These are phyloP conservation scores for Acacia concinna DNA, from an alignment of 331 rosid genomes.

Conservation along the genomic window DNA sequence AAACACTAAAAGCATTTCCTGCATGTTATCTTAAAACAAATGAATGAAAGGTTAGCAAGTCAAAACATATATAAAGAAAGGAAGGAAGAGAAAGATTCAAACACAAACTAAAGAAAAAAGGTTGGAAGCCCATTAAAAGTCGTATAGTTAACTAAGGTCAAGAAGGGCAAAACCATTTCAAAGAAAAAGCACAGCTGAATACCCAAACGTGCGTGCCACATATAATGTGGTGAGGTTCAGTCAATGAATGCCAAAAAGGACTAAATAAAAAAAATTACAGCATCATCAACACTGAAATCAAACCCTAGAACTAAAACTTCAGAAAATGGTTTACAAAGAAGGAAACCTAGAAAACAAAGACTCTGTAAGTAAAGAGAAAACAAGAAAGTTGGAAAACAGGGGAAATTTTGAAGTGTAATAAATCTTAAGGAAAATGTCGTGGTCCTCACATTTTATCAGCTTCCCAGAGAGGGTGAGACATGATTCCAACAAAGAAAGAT, in stretches of 20 bases:
- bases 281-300: neutral
- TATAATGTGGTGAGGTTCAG: neutral
- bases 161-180: neutral
- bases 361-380: neutral
- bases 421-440: neutral
- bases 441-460: constrained; percentile 58
- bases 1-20: neutral
- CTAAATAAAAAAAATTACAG: neutral
- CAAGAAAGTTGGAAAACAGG: neutral
- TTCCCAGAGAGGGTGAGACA: constrained; percentile 59
- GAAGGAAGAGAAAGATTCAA: neutral
- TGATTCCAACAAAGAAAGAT: neutral
- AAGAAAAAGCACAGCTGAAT: neutral
- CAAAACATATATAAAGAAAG: neutral
- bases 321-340: neutral
- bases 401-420: neutral
- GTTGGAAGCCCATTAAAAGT: neutral
- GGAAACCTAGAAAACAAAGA: constrained; percentile 7
- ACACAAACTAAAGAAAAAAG: neutral
- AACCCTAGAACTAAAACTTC: constrained; percentile 26
- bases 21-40: neutral
- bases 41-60: neutral
- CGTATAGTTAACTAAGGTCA: neutral
- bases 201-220: neutral
- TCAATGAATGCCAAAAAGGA: neutral